Evolutionary conservation across 2,329 filamentous ascomycete species (phyloP).

Genomic region (Trichoderma endophyticum): DNA sequence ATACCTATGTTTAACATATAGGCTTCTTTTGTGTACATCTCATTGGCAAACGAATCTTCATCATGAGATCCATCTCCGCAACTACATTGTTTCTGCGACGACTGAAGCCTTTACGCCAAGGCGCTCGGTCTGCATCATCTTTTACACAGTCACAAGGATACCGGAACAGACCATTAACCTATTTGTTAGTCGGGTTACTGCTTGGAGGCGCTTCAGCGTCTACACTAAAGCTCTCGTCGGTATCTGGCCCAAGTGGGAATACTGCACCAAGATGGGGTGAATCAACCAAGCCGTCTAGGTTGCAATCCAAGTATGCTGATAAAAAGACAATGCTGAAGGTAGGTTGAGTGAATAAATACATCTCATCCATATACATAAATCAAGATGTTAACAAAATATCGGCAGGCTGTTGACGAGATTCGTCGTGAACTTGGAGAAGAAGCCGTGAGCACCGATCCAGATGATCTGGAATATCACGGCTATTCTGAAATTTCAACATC

Average conservation of each 20-base stretch:
- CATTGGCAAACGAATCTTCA: background rate
- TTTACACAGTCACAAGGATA: background rate
- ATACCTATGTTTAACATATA: background rate
- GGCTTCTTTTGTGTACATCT: background rate
- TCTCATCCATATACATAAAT: background rate
- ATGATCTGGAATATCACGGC: constrained; percentile 61
- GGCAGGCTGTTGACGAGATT: constrained; percentile 23
- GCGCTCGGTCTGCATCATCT: background rate
- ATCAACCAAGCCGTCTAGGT: background rate
- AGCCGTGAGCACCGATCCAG: constrained; percentile 60
- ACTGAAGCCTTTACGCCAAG: background rate
- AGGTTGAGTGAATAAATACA: background rate
- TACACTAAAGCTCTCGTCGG: background rate
- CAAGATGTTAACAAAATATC: background rate
- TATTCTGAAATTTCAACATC: constrained; percentile 69
- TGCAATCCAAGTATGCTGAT: constrained; percentile 25
- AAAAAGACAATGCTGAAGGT: constrained; percentile 25
- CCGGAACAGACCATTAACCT: background rate
- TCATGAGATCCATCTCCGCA: background rate
- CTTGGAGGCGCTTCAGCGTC: constrained; percentile 6
- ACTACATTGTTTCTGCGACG: background rate
- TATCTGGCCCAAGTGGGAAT: background rate
- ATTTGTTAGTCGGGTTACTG: constrained; percentile 1
- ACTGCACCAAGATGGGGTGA: constrained; percentile 21
- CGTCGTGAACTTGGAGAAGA: constrained; percentile 47